phyloP scores from a whole-genome alignment of 306 rosid species.

The Ammopiptanthus mongolicus region DNA sequence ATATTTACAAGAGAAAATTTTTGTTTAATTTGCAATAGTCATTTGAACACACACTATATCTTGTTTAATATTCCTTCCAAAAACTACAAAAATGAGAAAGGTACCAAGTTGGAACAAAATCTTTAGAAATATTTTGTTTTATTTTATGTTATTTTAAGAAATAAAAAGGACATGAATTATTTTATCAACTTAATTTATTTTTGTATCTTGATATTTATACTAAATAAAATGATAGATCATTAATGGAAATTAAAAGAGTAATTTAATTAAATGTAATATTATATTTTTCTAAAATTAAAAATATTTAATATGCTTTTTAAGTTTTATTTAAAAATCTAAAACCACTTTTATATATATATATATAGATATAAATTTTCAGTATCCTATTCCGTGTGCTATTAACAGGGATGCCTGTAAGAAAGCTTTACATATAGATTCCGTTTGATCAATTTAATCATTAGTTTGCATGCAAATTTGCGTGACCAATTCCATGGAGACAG shows the following conservation, averaged over 20 bases:
- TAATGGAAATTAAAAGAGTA: no score
- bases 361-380: background rate
- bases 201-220: no score
- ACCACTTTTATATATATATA: no score
- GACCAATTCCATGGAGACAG: slow-evolving; percentile 68
- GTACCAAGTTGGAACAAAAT: no score
- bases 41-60: background rate
- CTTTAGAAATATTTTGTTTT: no score
- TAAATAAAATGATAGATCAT: no score
- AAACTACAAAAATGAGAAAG: background rate
- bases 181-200: no score
- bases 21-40: background rate
- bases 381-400: background rate
- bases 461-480: slow-evolving; percentile 71
- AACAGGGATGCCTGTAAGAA: background rate
- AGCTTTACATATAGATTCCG: background rate
- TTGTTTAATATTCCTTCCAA: background rate
- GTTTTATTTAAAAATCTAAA: no score
- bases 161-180: no score
- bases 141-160: no score
- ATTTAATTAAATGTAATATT: no score
- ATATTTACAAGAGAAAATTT: background rate
- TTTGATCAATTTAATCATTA: slow-evolving; percentile 24
- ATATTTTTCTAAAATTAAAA: no score
- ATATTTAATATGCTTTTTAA: background rate